These are phyloP conservation scores for Metarhizium rileyi DNA, from an alignment of 2,329 filamentous ascomycete species.

Conservation along the genomic window DNA sequence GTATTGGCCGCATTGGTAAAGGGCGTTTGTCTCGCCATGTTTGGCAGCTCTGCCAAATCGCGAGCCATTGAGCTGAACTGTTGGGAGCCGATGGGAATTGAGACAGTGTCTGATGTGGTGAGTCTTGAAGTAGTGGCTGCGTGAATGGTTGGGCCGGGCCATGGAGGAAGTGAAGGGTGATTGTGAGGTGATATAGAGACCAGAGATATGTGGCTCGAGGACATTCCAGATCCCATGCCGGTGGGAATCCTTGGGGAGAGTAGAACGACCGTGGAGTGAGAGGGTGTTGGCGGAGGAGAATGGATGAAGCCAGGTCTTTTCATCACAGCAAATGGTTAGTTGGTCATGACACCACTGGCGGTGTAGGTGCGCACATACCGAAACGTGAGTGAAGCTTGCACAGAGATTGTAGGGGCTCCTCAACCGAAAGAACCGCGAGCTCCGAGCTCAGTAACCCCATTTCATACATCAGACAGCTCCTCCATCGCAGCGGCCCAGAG, in stretches of 20 bases:
- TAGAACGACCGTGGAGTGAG: conserved; percentile 5
- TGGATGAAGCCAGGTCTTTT: conserved; percentile 11
- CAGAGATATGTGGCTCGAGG: conserved; percentile 4
- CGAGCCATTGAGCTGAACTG: conserved; percentile 7
- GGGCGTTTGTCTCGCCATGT: conserved; percentile 11
- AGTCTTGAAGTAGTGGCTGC: not conserved
- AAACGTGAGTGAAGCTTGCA: conserved; percentile 9
- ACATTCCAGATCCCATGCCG: not conserved
- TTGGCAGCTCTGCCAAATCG: conserved; percentile 11
- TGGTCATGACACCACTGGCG: not conserved
- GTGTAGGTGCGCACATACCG: conserved; percentile 5
- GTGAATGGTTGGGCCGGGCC: not conserved
- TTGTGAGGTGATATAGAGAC: conserved; percentile 7
- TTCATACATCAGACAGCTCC: conserved; percentile 1
- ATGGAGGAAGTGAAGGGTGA: conserved; percentile 6
- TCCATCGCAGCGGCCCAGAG: conserved; percentile 6
- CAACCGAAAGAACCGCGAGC: not conserved
- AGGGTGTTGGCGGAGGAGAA: conserved; percentile 6
- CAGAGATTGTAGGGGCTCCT: conserved; percentile 10
- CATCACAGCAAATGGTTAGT: not conserved
- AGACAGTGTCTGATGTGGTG: not conserved
- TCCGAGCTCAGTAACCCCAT: not conserved
- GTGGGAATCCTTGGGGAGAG: not conserved
- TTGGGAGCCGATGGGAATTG: not conserved
- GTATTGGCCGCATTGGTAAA: conserved; percentile 9